Evolutionary conservation across 208 protist genomes (phyloP), one percentile per base, ranked within the genome.

Genomic region (Trypanosomatidae sp.): DNA sequence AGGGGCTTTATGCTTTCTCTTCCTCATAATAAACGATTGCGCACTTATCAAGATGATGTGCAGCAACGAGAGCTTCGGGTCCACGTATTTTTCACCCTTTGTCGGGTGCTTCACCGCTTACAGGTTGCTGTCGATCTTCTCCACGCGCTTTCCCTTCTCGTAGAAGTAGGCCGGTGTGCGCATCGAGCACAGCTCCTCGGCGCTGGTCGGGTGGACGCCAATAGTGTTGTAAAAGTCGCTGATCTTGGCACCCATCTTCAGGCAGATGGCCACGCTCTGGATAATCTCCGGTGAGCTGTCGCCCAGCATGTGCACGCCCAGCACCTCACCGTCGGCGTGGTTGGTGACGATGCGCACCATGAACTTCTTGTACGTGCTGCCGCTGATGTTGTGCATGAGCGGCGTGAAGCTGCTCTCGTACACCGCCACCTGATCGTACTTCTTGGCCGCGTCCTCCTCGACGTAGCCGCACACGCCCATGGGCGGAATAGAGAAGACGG

Each of bases 131-230:
- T 88, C 79, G 2, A 94, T 67, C 76, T 88, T 91, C 66, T 97
- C 89, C 22, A 85, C 76, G 39, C 88, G 89, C 66, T 83, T 71
- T 4, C 88, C 89, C 30, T 91, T 88, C 44, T 91, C 83, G 72
- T 93, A 94, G 77, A 82, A 94, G 81, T 97, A 92, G 3, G 90
- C 77, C 0, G 92, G 91, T 1, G 87, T 94, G 33, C 87, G 81
- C 87, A 98, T 90, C 9, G 92, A 97, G 69, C 87, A 95, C 59
- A 98, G 87, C 81, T 97, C 95, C 80, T 99, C 98, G 15, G 97
- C 96, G 62, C 82, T 90, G 30, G 98, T 99, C 19, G 98, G 98
- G 77, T 99, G 98, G 39, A 99, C 98, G 72, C 97, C 97, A 60
- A 99, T 97, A 41, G 94, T 96, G 71, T 78, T 88, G 81, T 99